Percentiles rank a stretch among this genome's conserved stretches.
phyloP scores from a whole-genome alignment of 495 filamentous ascomycete genomes.

The Usnea hakonensis region DNA sequence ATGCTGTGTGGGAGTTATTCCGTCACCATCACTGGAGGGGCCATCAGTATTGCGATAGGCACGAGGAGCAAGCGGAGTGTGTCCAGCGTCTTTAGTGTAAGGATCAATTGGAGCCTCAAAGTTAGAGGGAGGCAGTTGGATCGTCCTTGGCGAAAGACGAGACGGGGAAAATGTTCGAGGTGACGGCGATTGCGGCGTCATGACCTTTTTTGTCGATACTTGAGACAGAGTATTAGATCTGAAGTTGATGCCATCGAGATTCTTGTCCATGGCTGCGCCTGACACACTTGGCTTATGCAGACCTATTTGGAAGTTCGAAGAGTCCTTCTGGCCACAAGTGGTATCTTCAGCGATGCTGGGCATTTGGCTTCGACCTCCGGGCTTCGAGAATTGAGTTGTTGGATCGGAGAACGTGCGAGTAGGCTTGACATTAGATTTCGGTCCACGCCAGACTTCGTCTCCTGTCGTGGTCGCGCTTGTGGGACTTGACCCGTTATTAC shows the following conservation, averaged over 20 bases:
- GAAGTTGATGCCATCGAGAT: constrained; percentile 24
- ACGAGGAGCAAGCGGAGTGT: constrained; percentile 20
- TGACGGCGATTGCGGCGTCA: constrained; percentile 16
- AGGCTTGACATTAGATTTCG: constrained; percentile 15
- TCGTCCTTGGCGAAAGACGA: constrained; percentile 3
- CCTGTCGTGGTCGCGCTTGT: constrained; percentile 9
- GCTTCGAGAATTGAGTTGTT: background rate
- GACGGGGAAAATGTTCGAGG: constrained; percentile 9
- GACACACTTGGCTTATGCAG: background rate
- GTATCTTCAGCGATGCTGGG: constrained; percentile 19
- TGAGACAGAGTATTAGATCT: constrained; percentile 6
- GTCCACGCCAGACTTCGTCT: constrained; percentile 20
- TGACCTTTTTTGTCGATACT: background rate
- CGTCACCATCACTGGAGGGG: constrained; percentile 1
- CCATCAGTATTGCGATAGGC: constrained; percentile 14
- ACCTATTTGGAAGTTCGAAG: background rate
- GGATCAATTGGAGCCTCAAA: constrained; percentile 7
- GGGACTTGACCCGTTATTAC: background rate
- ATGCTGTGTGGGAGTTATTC: constrained; percentile 11
- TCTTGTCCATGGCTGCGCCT: constrained; percentile 11
- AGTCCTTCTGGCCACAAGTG: constrained; percentile 1
- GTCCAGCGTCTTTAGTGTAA: constrained; percentile 20
- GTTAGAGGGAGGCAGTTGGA: background rate
- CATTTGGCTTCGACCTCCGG: constrained; percentile 9
- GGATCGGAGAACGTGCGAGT: constrained; percentile 20